Percentiles rank a stretch among this genome's conserved stretches.
phyloP scores from a whole-genome alignment of 176 grass and related monocot species.

The Musa schizocarpa region DNA sequence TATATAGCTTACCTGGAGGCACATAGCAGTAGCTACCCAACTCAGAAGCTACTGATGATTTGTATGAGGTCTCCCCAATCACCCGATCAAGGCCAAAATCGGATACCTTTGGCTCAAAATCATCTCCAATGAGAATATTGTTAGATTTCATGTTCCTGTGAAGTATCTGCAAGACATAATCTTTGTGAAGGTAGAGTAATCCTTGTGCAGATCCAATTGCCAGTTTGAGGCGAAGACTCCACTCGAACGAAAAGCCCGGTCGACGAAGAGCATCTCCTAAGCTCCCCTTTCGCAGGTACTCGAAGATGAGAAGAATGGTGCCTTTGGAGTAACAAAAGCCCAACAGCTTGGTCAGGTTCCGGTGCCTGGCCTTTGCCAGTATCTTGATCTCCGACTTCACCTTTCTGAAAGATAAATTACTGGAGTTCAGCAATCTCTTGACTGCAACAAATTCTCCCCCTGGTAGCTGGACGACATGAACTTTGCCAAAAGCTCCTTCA shows the following conservation, averaged over 20 bases:
- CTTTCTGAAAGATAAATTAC: slow-evolving; percentile 36
- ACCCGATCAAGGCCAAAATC: slow-evolving; percentile 44
- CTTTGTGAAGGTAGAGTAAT: slow-evolving; percentile 52
- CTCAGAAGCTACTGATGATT: slow-evolving; percentile 37
- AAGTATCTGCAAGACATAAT: slow-evolving; percentile 32
- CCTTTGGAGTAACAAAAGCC: slow-evolving; percentile 49
- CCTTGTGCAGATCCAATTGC: slow-evolving; percentile 50
- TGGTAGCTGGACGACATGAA: slow-evolving; percentile 29
- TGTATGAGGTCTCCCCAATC: slow-evolving; percentile 34
- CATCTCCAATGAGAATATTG: slow-evolving; percentile 50
- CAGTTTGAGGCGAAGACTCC: slow-evolving; percentile 42
- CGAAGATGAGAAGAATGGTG: slow-evolving; percentile 48
- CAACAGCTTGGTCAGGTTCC: slow-evolving; percentile 44
- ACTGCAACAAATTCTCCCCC: slow-evolving; percentile 39
- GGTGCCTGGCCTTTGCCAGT: slow-evolving; percentile 57
- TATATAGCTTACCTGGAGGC: slow-evolving; percentile 40
- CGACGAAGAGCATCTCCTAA: slow-evolving; percentile 37
- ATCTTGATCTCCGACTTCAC: slow-evolving; percentile 55
- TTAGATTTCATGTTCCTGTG: slow-evolving; percentile 62
- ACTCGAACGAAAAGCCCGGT: slow-evolving; percentile 23
- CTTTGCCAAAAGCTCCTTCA: slow-evolving; percentile 49
- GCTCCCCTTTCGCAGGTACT: slow-evolving; percentile 43
- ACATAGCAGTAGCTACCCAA: slow-evolving; percentile 40
- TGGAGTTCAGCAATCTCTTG: slow-evolving; percentile 37
- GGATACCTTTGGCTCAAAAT: slow-evolving; percentile 41